Evolutionary conservation across 345 rosid genomes (phyloP).

Genomic region (Sonneratia alba): DNA sequence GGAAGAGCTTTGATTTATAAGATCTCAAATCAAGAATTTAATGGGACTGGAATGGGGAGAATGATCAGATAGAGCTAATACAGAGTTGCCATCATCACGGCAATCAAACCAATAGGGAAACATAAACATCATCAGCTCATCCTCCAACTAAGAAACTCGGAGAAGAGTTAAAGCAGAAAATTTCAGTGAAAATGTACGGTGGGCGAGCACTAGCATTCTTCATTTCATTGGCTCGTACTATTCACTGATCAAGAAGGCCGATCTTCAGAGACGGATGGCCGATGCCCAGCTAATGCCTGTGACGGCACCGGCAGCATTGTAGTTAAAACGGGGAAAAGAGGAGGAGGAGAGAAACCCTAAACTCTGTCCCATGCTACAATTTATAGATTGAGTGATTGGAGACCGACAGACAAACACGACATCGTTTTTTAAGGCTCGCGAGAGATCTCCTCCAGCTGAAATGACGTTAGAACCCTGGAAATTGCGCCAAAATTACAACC

Average conservation of each 20-base stretch:
- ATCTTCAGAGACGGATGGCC: neutral
- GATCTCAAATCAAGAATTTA: neutral
- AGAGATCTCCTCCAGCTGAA: neutral
- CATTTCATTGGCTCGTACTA: neutral
- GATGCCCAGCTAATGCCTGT: neutral
- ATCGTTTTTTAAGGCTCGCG: neutral
- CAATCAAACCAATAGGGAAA: constrained; percentile 51
- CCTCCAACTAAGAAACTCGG: constrained; percentile 5
- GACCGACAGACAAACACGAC: neutral
- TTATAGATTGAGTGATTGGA: neutral
- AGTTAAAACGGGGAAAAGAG: neutral
- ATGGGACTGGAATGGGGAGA: constrained; percentile 2
- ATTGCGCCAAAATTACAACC: neutral
- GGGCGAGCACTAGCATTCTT: neutral
- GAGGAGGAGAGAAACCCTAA: constrained; percentile 1
- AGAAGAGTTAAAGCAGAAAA: neutral
- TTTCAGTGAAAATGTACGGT: neutral
- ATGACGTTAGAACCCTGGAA: constrained; percentile 5
- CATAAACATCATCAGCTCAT: constrained; percentile 26
- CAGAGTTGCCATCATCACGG: constrained; percentile 39
- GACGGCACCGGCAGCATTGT: neutral
- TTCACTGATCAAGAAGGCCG: neutral
- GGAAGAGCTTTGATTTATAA: neutral
- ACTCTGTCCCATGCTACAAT: neutral
- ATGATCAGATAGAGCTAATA: constrained; percentile 40